Percentiles rank a stretch among this genome's conserved stretches.
These are phyloP conservation scores for Alopecurus myosuroides DNA, from an alignment of 176 grass and related monocot genomes.

Conservation along the genomic window DNA sequence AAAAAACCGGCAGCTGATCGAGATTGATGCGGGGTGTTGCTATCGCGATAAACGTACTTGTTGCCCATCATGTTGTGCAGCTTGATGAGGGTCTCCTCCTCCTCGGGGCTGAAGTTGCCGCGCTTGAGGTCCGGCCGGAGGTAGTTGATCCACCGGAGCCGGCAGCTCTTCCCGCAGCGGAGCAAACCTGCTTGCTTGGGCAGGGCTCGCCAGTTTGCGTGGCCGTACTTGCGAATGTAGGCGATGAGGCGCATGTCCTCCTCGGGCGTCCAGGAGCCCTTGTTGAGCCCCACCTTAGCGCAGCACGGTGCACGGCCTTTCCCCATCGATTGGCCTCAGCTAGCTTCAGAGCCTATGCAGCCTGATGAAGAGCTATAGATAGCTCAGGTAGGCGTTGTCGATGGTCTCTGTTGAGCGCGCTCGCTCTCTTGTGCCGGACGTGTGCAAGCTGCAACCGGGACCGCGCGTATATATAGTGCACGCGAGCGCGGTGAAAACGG, in stretches of 20 bases:
- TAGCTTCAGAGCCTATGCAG: no score
- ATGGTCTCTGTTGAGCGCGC: neutral
- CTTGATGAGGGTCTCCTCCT: conserved; percentile 72
- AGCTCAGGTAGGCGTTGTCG: neutral
- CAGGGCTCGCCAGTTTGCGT: conserved; percentile 83
- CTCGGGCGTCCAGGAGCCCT: conserved; percentile 76
- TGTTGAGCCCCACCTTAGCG: conserved; percentile 88
- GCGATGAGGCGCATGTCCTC: conserved; percentile 76
- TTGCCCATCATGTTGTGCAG: conserved; percentile 73
- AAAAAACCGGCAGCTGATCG: neutral
- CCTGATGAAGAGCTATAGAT: no score
- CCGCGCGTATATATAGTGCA: conserved; percentile 14
- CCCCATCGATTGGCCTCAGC: conserved; percentile 29
- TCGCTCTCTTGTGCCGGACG: neutral
- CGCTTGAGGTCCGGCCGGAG: conserved; percentile 92
- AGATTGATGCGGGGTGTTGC: neutral
- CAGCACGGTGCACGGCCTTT: conserved; percentile 84
- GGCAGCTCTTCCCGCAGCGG: conserved; percentile 91
- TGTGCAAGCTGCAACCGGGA: conserved; percentile 18
- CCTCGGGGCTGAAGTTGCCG: conserved; percentile 73
- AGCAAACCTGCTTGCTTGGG: conserved; percentile 89
- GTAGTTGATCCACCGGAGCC: conserved; percentile 97
- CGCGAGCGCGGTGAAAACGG: no score
- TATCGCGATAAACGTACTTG: conserved; percentile 38
- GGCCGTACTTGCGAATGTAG: conserved; percentile 71